Base-by-base conservation (phyloP, 2,329 filamentous ascomycete genomes). In the Corinectria fuckeliana region DNA sequence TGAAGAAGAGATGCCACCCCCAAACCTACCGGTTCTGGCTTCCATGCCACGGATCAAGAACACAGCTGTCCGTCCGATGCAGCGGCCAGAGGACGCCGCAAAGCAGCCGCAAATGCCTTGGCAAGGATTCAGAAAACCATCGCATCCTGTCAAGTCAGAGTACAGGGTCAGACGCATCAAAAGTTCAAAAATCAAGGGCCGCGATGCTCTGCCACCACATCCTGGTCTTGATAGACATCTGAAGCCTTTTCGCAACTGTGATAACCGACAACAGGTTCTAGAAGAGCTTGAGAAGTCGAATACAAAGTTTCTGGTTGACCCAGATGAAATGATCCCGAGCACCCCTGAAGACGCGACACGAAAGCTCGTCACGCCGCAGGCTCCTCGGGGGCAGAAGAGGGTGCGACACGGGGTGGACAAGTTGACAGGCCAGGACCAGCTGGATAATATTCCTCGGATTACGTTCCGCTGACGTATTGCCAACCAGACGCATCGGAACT, bases 211-310 rank as follows among this genome's bases (percentile, higher is more conserved):
- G 14, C 56, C 70, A 6, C 68, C 73, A 2, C 56, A 73, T 16
- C 66, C 68, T 14, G 64, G 60, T 4, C 56, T 72, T 7, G 63
- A 69, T 3, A 63, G 65, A 52, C 66, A 70, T 26, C 34, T 73
- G 5, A 53, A 49, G 14, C 64, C 63, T 8, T 34, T 55, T 7
- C 13, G 39, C 7, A 58, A 63, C 32, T 47, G 57, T 11, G 62
- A 50, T 6, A 61, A 66, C 25, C 66, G 71, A 11, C 51, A 70
- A 45, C 54, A 68, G 13, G 61, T 75, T n/a, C 60, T 76, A 9
- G 62, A 63, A 25, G 63, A 72, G 30, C 64, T 76, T 7, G 67
- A 71, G 49, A 69, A 59, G 16, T 65, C 68, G 5, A 71, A 73
- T 4, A 59, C 60, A 4, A 73, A 70, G 25, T 75, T 75, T 39